Conservation (phyloP, 805 yeast genomes). For the Candida schatavii region DNA sequence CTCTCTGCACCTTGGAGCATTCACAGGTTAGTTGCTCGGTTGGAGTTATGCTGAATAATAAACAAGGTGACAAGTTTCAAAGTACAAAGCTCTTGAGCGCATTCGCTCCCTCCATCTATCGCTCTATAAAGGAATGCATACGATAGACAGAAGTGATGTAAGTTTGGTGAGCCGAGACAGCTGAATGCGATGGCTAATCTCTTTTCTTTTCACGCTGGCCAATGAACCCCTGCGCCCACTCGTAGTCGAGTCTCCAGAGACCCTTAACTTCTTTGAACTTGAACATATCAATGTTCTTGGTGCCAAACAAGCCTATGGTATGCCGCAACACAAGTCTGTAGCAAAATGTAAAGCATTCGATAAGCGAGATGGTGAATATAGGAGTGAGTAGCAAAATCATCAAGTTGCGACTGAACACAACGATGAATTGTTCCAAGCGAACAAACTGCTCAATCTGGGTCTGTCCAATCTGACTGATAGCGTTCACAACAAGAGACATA, state of each 20-base stretch:
- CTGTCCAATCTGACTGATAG: constrained; percentile 1
- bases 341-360: constrained; percentile 6
- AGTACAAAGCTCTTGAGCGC: too few relatives aligned
- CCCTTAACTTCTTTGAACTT: constrained; percentile 2
- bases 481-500: neutral
- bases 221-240: constrained; percentile 1
- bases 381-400: constrained; percentile 5
- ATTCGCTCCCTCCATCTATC: too few relatives aligned
- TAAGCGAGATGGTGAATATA: constrained; percentile 1
- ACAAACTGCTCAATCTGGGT: constrained; percentile 3
- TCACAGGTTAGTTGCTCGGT: too few relatives aligned
- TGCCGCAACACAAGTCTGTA: constrained; percentile 2
- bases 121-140: too few relatives aligned
- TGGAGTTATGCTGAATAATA: too few relatives aligned
- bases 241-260: constrained; percentile 2
- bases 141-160: too few relatives aligned
- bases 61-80: too few relatives aligned
- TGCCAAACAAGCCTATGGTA: neutral
- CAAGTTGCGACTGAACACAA: constrained; percentile 4
- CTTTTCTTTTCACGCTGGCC: neutral
- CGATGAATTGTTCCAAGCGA: constrained; percentile 3
- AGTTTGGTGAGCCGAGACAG: too few relatives aligned
- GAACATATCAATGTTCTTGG: neutral
- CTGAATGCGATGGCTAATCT: too few relatives aligned
- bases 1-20: too few relatives aligned